A percentile compares a stretch with the other conserved stretches of the same genome.
These are phyloP conservation scores for Nelumbo lutea DNA, from an alignment of 164 flowering plant species.

Conservation along the genomic window DNA sequence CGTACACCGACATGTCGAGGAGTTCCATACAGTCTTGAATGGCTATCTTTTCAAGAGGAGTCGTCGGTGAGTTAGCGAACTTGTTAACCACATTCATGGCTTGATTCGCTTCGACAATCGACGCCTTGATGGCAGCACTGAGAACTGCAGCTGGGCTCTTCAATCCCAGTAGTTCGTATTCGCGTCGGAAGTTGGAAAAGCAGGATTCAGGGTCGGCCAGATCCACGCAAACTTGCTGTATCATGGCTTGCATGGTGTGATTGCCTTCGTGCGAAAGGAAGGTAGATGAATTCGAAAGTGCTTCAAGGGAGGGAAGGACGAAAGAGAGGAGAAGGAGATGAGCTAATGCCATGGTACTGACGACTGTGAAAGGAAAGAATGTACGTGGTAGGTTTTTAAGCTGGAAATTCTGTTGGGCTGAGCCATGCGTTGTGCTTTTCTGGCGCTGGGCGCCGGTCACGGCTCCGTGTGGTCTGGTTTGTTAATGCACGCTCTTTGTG, in stretches of 20 bases:
- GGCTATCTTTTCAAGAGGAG: conserved; percentile 49
- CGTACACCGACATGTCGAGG: conserved; percentile 56
- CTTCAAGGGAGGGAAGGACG: conserved; percentile 17
- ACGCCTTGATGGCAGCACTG: conserved; percentile 35
- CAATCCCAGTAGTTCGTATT: conserved; percentile 14
- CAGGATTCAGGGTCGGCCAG: conserved; percentile 37
- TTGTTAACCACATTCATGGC: conserved; percentile 36
- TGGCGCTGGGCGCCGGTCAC: too few relatives aligned
- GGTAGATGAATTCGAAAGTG: conserved; percentile 11
- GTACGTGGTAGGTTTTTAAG: too few relatives aligned
- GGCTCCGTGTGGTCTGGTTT: too few relatives aligned
- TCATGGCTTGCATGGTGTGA: conserved; percentile 23
- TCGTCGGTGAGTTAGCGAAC: conserved; percentile 37
- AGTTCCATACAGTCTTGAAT: conserved; percentile 67
- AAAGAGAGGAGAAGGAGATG: conserved; percentile 12
- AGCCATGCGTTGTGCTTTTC: too few relatives aligned
- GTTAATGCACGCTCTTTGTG: too few relatives aligned
- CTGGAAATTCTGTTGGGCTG: too few relatives aligned
- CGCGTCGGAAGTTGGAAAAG: conserved; percentile 25
- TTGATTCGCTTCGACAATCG: conserved; percentile 36
- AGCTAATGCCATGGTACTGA: conserved; percentile 11
- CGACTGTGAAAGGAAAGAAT: not conserved
- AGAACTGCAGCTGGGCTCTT: conserved; percentile 26
- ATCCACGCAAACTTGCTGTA: conserved; percentile 32
- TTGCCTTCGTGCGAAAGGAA: conserved; percentile 4